Evolutionary conservation across 2,329 filamentous ascomycete genomes (phyloP), one percentile per base, ranked within the genome.

Genomic region (Exophiala phaeomuriformis): DNA sequence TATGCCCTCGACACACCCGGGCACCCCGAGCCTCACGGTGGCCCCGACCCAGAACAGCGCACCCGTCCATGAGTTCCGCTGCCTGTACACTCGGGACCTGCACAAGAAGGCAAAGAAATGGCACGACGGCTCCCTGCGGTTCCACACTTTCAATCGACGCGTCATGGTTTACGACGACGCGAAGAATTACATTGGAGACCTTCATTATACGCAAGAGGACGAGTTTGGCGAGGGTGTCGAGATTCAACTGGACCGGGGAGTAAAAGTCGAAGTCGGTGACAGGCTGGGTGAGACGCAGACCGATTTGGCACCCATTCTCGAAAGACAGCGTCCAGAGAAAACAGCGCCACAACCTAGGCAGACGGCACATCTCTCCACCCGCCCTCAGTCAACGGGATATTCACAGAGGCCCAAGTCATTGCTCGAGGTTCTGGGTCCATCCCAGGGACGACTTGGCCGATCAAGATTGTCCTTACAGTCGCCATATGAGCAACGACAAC

Each of bases 121-220:
- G 90, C 88, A 95, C 65, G 90, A 96, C 83, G 90, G 91, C 35
- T 83, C 83, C 48, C 79, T 96, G 57, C 86, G 85, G 60, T 95
- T 85, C 60, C 90, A 96, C 66, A 85, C 86, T 0, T 95, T 95
- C 79, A 96, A 96, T 72, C 88, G 84, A 66, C 83, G 88, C 3
- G 75, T 93, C 55, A 94, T 96, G 88, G 87, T 94, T 4, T 91
- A 93, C 64, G 90, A 95, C 67, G 83, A 88, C 44, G 75, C 80
- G 2, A 82, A 86, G 0, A 88, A 90, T 66, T 88, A 85, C 60
- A 78, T 96, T 30, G 90, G 90, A 2, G 90, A 95, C 67, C 81
- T 83, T 32, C 88, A 95, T 69, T 93, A 87, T 84, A 82, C 82
- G 41, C 77, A 83, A 43, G 78, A 80, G 49, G 78, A 77, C 36